Evolutionary conservation across 1,284 basidiomycete species (phyloP), one percentile per base, ranked within the genome.

Genomic region (Marasmius sp.): DNA sequence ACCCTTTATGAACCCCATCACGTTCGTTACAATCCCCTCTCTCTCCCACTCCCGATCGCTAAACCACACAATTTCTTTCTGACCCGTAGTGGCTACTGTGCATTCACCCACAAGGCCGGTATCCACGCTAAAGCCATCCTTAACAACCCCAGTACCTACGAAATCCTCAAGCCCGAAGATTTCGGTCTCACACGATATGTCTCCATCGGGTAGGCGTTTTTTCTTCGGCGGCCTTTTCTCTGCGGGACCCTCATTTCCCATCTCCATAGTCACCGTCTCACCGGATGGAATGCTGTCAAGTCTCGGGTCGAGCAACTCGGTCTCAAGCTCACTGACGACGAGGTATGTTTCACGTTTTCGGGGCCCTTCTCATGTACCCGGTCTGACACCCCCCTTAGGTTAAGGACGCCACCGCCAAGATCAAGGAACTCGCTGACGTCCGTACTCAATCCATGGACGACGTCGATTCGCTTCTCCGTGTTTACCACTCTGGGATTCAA

Each of bases 71-170:
- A n/a, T n/a, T 64, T 34, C 16, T 33, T n/a, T 43, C 54, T 62
- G 16, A 49, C 20, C 50, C 65, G 27, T 27, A 92, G 91, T 61
- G 97, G 97, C 36, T 99, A 98, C 81, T 99, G 97, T 75, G 97
- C 97, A 18, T 99, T 99, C 82, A 99, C 97, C 33, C 97, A 99
- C 90, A 99, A 99, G 89, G 97, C 97, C 37, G 97, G 97, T 77
- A 99, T 99, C 69, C 97, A 99, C 78, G 97, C 97, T 81, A 99
- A 99, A 86, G 97, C 97, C 48, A 99, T 99, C 77, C 87, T 99
- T 61, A 98, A 98, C 83, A 99, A 99, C 85, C 97, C 97, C 1
- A 94, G 92, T 71, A 99, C 97, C 10, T 99, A 99, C 79, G 95
- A 97, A 80, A 95, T 97, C 77, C 85, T 95, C 78, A 97, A 93